Evolutionary conservation across 805 yeast genomes (phyloP).

Genomic region (Pichia exigua): DNA sequence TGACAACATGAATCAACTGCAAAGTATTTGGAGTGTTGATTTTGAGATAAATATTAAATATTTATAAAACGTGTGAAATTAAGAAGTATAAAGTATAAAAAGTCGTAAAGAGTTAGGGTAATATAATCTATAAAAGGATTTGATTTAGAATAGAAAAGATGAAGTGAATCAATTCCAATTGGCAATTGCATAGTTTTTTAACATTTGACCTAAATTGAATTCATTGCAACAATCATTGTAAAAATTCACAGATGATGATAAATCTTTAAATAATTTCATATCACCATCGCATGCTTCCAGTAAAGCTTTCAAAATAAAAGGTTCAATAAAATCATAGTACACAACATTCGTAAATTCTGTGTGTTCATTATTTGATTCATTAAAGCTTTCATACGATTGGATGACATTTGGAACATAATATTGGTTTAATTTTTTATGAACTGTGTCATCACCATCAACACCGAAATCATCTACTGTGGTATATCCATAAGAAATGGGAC

Average conservation of each 20-base stretch:
- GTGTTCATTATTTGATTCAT: constrained; percentile 12
- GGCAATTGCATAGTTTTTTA: constrained; percentile 33
- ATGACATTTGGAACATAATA: constrained; percentile 76
- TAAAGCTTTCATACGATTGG: constrained; percentile 35
- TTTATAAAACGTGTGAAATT: not conserved
- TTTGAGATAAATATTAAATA: too few species aligned
- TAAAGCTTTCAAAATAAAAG: constrained; percentile 21
- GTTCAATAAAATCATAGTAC: constrained; percentile 67
- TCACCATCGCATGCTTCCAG: constrained; percentile 15
- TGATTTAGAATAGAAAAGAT: not conserved
- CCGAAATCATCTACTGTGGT: constrained; percentile 83
- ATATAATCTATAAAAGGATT: not conserved
- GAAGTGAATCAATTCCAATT: constrained; percentile 22
- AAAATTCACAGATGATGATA: constrained; percentile 10
- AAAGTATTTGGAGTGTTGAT: too few species aligned
- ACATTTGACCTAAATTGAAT: constrained; percentile 35
- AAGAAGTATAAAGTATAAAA: not conserved
- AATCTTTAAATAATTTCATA: constrained; percentile 9
- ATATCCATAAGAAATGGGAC: constrained; percentile 50
- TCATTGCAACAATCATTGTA: constrained; percentile 32
- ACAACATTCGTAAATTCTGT: constrained; percentile 59
- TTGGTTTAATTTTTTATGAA: constrained; percentile 50
- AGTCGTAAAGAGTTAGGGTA: not conserved
- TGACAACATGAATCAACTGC: not conserved
- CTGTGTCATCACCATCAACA: constrained; percentile 76